A percentile compares a stretch with the other conserved stretches of the same genome.
Conservation (phyloP, 2,329 filamentous ascomycete species). For the Colletotrichum euphorbiae region DNA sequence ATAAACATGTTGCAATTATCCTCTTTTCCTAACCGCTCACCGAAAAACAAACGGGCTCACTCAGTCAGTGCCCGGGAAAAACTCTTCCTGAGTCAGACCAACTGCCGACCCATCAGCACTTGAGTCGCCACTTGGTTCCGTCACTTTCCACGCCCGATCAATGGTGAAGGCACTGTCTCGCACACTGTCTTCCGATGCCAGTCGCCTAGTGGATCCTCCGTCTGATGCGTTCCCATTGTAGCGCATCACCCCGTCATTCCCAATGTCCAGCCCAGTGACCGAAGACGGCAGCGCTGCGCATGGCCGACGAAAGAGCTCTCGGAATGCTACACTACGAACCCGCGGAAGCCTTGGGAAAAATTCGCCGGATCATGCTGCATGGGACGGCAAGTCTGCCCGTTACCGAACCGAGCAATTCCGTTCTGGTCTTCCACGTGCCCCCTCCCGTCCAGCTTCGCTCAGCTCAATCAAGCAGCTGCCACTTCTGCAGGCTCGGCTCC, state of each 20-base stretch:
- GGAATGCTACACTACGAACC: conserved; percentile 25
- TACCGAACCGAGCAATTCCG: conserved; percentile 36
- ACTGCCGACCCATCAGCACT: not conserved
- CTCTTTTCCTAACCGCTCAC: conserved; percentile 14
- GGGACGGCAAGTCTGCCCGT: not conserved
- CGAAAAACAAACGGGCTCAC: not conserved
- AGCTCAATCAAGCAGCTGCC: conserved; percentile 10
- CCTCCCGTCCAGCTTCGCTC: not conserved
- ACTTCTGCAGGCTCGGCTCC: conserved; percentile 16
- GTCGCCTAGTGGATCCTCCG: conserved; percentile 3
- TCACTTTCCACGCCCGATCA: conserved; percentile 2
- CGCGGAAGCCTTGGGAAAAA: conserved; percentile 23
- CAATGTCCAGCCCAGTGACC: not conserved
- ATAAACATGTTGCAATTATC: not conserved
- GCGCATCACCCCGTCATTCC: conserved; percentile 17
- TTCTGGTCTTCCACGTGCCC: conserved; percentile 13
- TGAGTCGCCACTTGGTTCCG: conserved; percentile 25
- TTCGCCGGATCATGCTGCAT: conserved; percentile 18
- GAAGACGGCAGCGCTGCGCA: conserved; percentile 1
- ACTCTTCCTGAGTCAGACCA: conserved; percentile 20
- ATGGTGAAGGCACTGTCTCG: not conserved
- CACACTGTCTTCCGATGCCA: conserved; percentile 26
- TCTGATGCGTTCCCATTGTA: conserved; percentile 24
- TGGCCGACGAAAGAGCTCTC: conserved; percentile 12
- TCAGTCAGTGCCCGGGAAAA: conserved; percentile 4